Evolutionary conservation across 2,329 filamentous ascomycete species (phyloP), one percentile per base, ranked within the genome.

Genomic region (Scedosporium apiospermum): DNA sequence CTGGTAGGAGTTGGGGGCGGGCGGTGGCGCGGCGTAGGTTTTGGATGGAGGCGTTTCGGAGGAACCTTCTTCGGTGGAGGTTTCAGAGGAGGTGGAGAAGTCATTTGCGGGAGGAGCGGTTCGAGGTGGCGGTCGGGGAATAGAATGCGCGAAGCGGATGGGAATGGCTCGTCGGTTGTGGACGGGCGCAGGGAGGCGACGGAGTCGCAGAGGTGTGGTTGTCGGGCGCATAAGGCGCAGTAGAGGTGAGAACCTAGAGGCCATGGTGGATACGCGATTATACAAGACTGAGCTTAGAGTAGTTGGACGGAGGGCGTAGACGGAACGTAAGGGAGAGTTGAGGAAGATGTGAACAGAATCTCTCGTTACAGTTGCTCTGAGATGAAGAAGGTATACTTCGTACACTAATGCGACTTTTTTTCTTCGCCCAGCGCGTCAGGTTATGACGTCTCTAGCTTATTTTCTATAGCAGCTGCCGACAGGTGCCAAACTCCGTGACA

Each of bases 1-100:
- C 68, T 91, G 83, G 76, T 98, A 99, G 63, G 90, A 85, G 1
- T 91, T 91, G 67, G 85, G 72, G 67, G 72, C 70, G 27, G 68
- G 62, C 49, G 72, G 74, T 42, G 66, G 61, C 26, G 72, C 68
- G 14, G 70, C 72, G 46, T 71, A 67, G 65, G 74, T 69, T 66
- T 69, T 71, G 7, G 51, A 23, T 5, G 55, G 30, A 34, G 6
- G 67, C 59, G 4, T 21, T 34, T 16, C 58, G 6, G 51, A 57
- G 14, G 23, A 34, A 4, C 68, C 69, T 16, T 49, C 58, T 46
- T 71, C 68, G 34, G 61, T 9, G 30, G 61, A 14, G 30, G 55
- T 16, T 62, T 63, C 21, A n/a, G 18, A 9, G 46, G 65, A 23
- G 49, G 66, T 55, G 38, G 14, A 18, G 64, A 57, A 7, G 62